Percentiles rank a stretch among this genome's conserved stretches.
Conservation (phyloP, 176 grass and related monocot species). For the Lolium multiflorum region DNA sequence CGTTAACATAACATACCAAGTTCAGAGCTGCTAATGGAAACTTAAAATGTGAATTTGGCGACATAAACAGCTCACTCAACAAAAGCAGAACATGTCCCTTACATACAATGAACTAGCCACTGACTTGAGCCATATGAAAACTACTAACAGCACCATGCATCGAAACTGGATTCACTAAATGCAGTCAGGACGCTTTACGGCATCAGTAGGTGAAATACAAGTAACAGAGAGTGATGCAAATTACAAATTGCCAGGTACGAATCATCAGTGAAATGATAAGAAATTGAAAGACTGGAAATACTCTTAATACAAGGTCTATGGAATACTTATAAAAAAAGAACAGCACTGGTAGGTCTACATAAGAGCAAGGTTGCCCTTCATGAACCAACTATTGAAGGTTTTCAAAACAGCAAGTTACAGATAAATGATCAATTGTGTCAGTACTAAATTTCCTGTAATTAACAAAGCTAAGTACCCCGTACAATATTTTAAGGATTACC, state of each 20-base stretch:
- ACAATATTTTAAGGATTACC: no score
- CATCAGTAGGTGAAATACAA: background rate
- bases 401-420: background rate
- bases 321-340: no score
- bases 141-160: background rate
- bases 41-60: background rate
- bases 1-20: background rate
- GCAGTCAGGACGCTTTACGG: background rate
- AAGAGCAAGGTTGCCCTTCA: no score
- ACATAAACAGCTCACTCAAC: background rate
- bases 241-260: no score
- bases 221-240: background rate
- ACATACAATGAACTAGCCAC: background rate
- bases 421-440: background rate
- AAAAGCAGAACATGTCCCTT: background rate
- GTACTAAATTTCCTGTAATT: no score
- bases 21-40: background rate
- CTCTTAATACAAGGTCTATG: background rate
- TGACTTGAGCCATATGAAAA: background rate
- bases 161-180: background rate
- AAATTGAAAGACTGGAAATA: background rate
- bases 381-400: background rate
- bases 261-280: background rate
- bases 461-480: background rate
- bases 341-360: background rate